Conservation (phyloP, 1,139 yeast genomes). For the Candida sojae region DNA sequence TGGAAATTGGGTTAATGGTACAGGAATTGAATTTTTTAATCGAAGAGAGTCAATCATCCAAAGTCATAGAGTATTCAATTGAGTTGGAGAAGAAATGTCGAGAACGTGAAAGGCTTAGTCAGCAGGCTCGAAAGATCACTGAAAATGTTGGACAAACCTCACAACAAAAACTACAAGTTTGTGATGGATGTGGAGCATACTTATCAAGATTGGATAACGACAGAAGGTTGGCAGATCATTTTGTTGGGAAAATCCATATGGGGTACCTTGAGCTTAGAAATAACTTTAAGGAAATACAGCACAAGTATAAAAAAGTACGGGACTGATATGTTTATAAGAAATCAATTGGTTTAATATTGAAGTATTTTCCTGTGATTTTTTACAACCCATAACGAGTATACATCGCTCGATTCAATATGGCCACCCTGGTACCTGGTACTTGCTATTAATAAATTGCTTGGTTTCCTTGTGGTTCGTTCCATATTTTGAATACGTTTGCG, state of each 20-base stretch:
- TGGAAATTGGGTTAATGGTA: conserved; percentile 64
- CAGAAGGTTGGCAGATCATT: conserved; percentile 87
- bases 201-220: conserved; percentile 87
- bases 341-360: no score
- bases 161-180: conserved; percentile 88
- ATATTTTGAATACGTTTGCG: no score
- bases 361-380: no score
- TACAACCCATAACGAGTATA: no score
- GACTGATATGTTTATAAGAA: no score
- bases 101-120: conserved; percentile 51
- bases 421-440: no score
- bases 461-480: no score
- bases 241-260: conserved; percentile 82
- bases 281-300: conserved; percentile 51
- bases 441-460: no score
- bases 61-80: conserved; percentile 51
- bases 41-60: conserved; percentile 50
- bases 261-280: conserved; percentile 78
- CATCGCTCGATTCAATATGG: no score
- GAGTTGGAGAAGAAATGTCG: conserved; percentile 45
- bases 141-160: conserved; percentile 85
- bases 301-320: conserved; percentile 17
- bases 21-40: conserved; percentile 68
- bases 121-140: conserved; percentile 57
- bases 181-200: conserved; percentile 91